phyloP scores from a whole-genome alignment of 306 rosid species.

The Luffa aegyptiaca region DNA sequence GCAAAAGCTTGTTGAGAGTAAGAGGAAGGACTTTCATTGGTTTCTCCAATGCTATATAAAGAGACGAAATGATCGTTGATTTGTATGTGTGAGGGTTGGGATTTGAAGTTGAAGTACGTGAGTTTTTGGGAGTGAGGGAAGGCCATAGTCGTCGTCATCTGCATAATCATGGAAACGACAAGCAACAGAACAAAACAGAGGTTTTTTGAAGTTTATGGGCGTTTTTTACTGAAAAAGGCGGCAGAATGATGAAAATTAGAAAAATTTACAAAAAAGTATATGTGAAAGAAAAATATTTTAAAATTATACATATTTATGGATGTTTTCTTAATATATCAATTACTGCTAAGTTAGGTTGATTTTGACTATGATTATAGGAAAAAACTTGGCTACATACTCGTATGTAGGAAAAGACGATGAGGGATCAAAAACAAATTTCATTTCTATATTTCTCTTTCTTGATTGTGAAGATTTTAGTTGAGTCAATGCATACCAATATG shows the following conservation, averaged over 20 bases:
- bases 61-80: background rate
- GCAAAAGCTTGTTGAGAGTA: constrained; percentile 51
- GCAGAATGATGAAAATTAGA: background rate
- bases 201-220: background rate
- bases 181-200: background rate
- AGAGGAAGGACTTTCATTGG: constrained; percentile 44
- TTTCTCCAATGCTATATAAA: background rate
- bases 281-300: too few relatives aligned
- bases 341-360: too few relatives aligned
- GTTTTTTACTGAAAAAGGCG: background rate
- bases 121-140: background rate
- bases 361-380: too few relatives aligned
- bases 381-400: too few relatives aligned
- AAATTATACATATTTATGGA: too few relatives aligned
- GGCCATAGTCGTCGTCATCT: background rate
- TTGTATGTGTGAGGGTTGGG: background rate
- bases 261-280: too few relatives aligned
- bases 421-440: too few relatives aligned
- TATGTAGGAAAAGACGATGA: too few relatives aligned
- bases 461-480: too few relatives aligned
- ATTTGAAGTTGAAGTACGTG: background rate
- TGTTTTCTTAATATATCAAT: too few relatives aligned
- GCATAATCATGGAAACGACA: background rate
- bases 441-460: too few relatives aligned
- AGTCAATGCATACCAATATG: too few relatives aligned